These are phyloP conservation scores for Vigna trinervia DNA, from an alignment of 306 rosid genomes.

Conservation along the genomic window DNA sequence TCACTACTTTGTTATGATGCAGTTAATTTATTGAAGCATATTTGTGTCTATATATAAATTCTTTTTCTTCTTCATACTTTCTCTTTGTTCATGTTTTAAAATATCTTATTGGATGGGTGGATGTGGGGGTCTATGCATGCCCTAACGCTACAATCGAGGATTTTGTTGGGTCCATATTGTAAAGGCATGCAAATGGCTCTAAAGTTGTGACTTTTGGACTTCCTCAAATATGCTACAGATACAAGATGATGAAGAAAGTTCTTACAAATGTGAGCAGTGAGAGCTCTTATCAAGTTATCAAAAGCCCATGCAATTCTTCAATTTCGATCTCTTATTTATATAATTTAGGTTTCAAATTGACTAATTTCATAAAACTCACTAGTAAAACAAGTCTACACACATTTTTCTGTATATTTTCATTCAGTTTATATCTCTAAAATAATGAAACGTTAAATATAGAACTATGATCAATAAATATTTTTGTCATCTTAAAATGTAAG, in stretches of 20 bases:
- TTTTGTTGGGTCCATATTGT: constrained; percentile 51
- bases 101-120: constrained; percentile 48
- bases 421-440: too few relatives aligned
- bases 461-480: too few relatives aligned
- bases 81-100: constrained; percentile 26
- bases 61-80: constrained; percentile 22
- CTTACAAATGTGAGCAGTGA: constrained; percentile 59
- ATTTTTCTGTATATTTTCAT: too few relatives aligned
- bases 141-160: constrained; percentile 37
- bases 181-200: constrained; percentile 44
- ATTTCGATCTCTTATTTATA: background rate
- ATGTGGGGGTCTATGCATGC: constrained; percentile 54
- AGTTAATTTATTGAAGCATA: constrained; percentile 16
- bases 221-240: constrained; percentile 38
- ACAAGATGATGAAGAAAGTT: constrained; percentile 40
- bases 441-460: too few relatives aligned
- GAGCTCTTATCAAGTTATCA: constrained; percentile 70
- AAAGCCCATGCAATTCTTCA: constrained; percentile 41
- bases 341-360: too few relatives aligned
- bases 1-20: constrained; percentile 11
- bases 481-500: too few relatives aligned
- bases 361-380: too few relatives aligned
- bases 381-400: too few relatives aligned
- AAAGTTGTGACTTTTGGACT: constrained; percentile 53
- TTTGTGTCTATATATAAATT: background rate